A percentile compares a stretch with the other conserved stretches of the same genome.
These are phyloP conservation scores for Ophiostoma pallidulum DNA, from an alignment of 2,329 filamentous ascomycete genomes.

Conservation along the genomic window DNA sequence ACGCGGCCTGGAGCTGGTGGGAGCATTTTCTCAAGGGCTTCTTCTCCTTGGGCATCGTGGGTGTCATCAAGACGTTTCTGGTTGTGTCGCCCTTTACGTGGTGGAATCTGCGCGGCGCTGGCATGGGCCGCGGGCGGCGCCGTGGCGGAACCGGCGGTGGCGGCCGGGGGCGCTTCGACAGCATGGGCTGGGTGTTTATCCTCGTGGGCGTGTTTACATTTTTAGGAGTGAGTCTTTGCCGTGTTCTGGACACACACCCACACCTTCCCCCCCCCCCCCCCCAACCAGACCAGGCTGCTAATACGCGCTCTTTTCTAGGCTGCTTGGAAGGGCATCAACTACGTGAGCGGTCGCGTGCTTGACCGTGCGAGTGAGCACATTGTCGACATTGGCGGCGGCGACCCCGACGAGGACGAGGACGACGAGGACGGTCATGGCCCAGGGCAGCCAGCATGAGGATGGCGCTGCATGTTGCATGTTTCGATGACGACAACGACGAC, in stretches of 20 bases:
- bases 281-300: too few species aligned
- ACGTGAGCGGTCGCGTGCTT: slow-evolving; percentile 62
- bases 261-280: too few species aligned
- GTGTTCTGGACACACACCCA: too few species aligned
- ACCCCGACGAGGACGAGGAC: slow-evolving; percentile 46
- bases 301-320: slow-evolving; percentile 38
- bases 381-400: slow-evolving; percentile 64
- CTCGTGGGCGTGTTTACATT: slow-evolving; percentile 73
- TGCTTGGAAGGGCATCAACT: slow-evolving; percentile 72
- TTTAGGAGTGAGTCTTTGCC: slow-evolving; percentile 58
- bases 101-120: slow-evolving; percentile 60
- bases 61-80: slow-evolving; percentile 72
- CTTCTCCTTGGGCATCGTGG: slow-evolving; percentile 78
- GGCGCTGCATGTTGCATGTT: too few species aligned
- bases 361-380: slow-evolving; percentile 71
- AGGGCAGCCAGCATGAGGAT: too few species aligned
- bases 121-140: slow-evolving; percentile 39
- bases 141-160: slow-evolving; percentile 38
- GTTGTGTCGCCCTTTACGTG: slow-evolving; percentile 66
- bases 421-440: slow-evolving; percentile 65
- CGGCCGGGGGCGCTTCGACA: slow-evolving; percentile 68
- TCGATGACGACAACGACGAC: too few species aligned
- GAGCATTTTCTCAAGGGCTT: slow-evolving; percentile 85
- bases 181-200: slow-evolving; percentile 71
- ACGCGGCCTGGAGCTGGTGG: slow-evolving; percentile 46